phyloP scores from a whole-genome alignment of 306 rosid species.

The Acacia acuminata region DNA sequence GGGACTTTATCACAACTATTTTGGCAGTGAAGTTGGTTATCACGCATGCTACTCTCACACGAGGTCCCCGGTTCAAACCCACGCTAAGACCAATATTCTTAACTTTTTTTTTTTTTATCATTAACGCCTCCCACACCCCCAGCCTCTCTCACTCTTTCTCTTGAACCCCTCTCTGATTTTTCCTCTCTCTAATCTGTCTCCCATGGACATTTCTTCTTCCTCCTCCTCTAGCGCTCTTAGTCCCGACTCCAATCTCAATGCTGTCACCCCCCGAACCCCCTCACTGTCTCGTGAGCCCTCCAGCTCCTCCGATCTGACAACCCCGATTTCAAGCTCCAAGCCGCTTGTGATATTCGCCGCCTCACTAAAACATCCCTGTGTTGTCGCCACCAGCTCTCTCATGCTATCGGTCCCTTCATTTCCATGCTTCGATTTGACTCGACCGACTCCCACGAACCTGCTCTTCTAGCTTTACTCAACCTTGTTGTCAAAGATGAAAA shows the following conservation, averaged over 20 bases:
- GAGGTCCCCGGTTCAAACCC: too few species aligned
- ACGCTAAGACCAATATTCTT: too few species aligned
- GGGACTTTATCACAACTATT: too few species aligned
- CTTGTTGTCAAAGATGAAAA: slow-evolving; percentile 95
- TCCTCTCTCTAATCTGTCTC: slow-evolving; percentile 5
- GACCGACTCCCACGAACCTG: slow-evolving; percentile 65
- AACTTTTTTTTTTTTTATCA: too few species aligned
- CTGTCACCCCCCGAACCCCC: slow-evolving; percentile 47
- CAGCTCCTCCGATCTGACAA: slow-evolving; percentile 64
- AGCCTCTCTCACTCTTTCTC: slow-evolving; percentile 34
- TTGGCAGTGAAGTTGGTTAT: too few species aligned
- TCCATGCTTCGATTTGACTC: slow-evolving; percentile 66
- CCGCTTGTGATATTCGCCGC: slow-evolving; percentile 81
- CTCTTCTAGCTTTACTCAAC: slow-evolving; percentile 90
- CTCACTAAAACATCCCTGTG: slow-evolving; percentile 90
- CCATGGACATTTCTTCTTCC: slow-evolving; percentile 40
- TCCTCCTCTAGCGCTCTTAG: slow-evolving; percentile 31
- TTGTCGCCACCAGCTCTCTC: slow-evolving; percentile 81
- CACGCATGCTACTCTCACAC: too few species aligned
- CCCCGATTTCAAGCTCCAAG: slow-evolving; percentile 53
- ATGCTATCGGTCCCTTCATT: slow-evolving; percentile 62
- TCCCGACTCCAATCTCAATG: slow-evolving; percentile 27
- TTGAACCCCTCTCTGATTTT: slow-evolving; percentile 14
- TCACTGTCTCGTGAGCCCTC: slow-evolving; percentile 68
- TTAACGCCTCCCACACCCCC: slow-evolving; percentile 43